Percentiles rank a stretch among this genome's conserved stretches.
phyloP scores from a whole-genome alignment of 306 rosid species.

The Quercus aquifolioides region DNA sequence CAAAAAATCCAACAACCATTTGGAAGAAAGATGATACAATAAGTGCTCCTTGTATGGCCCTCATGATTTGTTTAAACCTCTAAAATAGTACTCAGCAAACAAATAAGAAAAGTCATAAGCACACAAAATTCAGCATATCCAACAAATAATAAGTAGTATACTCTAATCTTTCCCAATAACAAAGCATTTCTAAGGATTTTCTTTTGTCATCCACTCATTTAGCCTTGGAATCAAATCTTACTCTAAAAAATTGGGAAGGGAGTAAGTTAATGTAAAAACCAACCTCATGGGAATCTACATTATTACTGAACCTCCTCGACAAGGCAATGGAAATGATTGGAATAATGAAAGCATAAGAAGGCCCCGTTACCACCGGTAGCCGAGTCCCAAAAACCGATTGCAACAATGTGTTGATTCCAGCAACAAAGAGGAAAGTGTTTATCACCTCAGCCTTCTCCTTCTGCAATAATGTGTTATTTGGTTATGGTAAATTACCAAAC shows the following conservation, averaged over 20 bases:
- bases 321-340: conserved; percentile 55
- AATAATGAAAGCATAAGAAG: conserved; percentile 65
- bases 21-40: conserved; percentile 65
- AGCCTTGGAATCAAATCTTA: background rate
- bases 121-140: conserved; percentile 8
- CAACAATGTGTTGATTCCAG: conserved; percentile 72
- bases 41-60: conserved; percentile 74
- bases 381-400: conserved; percentile 75
- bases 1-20: conserved; percentile 68
- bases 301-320: conserved; percentile 46
- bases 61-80: conserved; percentile 73
- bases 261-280: conserved; percentile 8
- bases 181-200: conserved; percentile 9
- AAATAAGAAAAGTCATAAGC: conserved; percentile 11
- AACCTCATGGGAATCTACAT: conserved; percentile 65
- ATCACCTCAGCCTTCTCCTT: conserved; percentile 85
- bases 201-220: background rate
- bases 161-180: background rate
- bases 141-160: background rate
- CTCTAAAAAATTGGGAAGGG: background rate
- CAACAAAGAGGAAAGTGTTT: conserved; percentile 68
- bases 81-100: conserved; percentile 14
- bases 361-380: conserved; percentile 77
- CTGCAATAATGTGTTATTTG: conserved; percentile 24
- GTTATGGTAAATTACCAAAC: background rate